Conservation (phyloP, 179 eudicot species). For the Vitellaria paradoxa region DNA sequence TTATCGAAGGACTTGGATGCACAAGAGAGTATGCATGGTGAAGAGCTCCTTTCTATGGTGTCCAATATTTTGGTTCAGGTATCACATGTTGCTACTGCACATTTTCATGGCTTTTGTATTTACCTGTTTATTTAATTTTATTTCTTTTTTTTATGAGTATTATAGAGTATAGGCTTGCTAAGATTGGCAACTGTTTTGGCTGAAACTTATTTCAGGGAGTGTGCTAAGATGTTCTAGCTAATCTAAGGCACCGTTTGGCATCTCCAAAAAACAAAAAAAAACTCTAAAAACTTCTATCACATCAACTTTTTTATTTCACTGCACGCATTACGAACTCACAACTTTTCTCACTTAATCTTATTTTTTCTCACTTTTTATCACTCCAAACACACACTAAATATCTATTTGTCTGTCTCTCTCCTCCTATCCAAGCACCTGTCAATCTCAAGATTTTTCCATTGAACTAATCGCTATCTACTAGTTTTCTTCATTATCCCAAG, state of each 20-base stretch:
- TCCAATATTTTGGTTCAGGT: conserved; percentile 87
- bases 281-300: too few relatives aligned
- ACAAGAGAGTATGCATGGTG: conserved; percentile 92
- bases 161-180: background rate
- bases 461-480: background rate
- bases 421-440: too few relatives aligned
- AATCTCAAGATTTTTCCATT: background rate
- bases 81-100: conserved; percentile 3
- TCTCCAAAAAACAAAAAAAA: too few relatives aligned
- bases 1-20: conserved; percentile 91
- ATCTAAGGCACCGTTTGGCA: too few relatives aligned
- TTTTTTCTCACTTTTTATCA: too few relatives aligned
- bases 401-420: background rate
- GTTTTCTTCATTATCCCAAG: background rate
- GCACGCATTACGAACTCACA: too few relatives aligned
- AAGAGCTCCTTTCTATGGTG: conserved; percentile 80
- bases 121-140: background rate
- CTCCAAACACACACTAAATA: too few relatives aligned
- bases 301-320: too few relatives aligned
- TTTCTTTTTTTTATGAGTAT: background rate
- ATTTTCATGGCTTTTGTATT: conserved; percentile 9
- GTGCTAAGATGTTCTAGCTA: background rate
- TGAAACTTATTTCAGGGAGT: background rate
- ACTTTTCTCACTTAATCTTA: too few relatives aligned
- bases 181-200: background rate